phyloP scores from a whole-genome alignment of 768 basidiomycete genomes.

The Hypholoma sublateritium region DNA sequence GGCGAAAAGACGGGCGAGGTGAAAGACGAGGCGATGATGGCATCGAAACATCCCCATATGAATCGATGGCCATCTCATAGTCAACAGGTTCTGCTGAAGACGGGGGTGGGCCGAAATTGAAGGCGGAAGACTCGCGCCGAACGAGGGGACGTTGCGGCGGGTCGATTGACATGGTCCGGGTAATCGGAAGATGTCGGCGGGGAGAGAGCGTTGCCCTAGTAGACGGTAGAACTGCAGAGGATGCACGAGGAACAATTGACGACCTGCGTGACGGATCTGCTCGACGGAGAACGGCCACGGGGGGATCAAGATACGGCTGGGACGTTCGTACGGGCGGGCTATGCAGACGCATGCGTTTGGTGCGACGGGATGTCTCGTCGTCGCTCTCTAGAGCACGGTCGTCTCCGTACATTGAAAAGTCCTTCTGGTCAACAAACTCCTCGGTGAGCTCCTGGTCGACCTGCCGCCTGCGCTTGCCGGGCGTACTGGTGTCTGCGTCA shows the following conservation, averaged over 20 bases:
- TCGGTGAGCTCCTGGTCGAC: conserved; percentile 28
- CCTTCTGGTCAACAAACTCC: neutral
- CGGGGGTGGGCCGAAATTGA: conserved; percentile 36
- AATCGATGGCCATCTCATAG: conserved; percentile 40
- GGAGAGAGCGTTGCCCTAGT: conserved; percentile 46
- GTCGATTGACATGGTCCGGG: conserved; percentile 76
- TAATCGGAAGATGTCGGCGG: conserved; percentile 34
- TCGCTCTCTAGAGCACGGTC: conserved; percentile 3
- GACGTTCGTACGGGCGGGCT: conserved; percentile 42
- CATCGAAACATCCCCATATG: conserved; percentile 43
- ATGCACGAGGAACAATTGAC: conserved; percentile 26
- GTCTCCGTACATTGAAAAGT: neutral
- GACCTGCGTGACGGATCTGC: conserved; percentile 23
- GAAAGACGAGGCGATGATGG: conserved; percentile 37
- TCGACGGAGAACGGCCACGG: conserved; percentile 40
- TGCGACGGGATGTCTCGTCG: conserved; percentile 32
- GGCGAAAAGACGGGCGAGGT: conserved; percentile 51
- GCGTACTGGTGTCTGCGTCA: conserved; percentile 41
- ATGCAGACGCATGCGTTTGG: conserved; percentile 53
- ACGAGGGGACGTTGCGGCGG: conserved; percentile 42
- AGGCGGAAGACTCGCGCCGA: conserved; percentile 40
- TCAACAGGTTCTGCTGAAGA: conserved; percentile 22
- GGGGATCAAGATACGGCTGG: conserved; percentile 53
- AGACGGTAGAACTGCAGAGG: conserved; percentile 25
- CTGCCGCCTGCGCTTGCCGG: conserved; percentile 56